phyloP scores from a whole-genome alignment of 164 flowering plant genomes.

The Stephania yunnanensis region DNA sequence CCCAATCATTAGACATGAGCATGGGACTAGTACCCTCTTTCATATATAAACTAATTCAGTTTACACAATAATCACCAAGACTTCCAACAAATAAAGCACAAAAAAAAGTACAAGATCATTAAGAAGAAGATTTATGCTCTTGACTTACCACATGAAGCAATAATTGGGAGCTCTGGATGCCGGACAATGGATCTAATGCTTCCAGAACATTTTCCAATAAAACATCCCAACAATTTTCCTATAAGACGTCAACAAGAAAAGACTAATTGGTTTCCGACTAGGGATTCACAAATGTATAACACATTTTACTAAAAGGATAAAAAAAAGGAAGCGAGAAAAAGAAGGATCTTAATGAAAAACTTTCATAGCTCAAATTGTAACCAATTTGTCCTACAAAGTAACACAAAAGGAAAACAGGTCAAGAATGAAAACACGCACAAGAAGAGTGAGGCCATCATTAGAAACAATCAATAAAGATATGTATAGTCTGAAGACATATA shows the following conservation, averaged over 20 bases:
- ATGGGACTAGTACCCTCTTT: not conserved
- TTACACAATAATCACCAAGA: not conserved
- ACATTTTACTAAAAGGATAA: no score
- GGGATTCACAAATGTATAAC: not conserved
- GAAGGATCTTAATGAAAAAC: not conserved
- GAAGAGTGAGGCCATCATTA: not conserved
- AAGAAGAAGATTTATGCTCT: not conserved
- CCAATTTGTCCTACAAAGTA: not conserved
- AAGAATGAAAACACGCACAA: not conserved
- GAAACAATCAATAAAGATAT: not conserved
- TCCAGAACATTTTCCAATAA: constrained; percentile 87
- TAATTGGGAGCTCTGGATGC: constrained; percentile 76
- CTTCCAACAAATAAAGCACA: not conserved
- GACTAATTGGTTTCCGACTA: not conserved
- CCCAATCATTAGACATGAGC: no score
- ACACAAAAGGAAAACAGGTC: not conserved
- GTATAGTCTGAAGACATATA: not conserved
- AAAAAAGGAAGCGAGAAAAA: not conserved
- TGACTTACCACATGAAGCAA: constrained; percentile 94
- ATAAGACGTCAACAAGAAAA: constrained; percentile 12
- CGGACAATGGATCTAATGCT: constrained; percentile 85
- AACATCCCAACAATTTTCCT: constrained; percentile 90
- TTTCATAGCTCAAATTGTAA: not conserved
- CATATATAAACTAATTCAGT: not conserved
- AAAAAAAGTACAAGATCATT: not conserved